Percentiles rank a stretch among this genome's conserved stretches.
Conservation (phyloP, 2,329 filamentous ascomycete genomes). For the Claviceps paspali region DNA sequence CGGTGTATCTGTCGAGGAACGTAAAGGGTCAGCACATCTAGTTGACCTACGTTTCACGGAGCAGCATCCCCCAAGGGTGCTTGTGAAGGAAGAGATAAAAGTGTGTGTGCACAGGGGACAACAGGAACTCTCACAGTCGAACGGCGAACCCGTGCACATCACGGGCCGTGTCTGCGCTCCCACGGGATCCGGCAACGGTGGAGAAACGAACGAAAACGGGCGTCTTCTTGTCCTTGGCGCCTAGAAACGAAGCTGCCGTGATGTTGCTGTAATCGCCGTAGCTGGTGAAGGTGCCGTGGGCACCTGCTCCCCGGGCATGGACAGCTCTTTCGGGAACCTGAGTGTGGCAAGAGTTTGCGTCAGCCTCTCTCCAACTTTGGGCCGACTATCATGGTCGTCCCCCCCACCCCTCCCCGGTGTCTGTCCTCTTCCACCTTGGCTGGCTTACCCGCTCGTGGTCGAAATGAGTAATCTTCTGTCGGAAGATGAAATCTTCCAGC, state of each 20-base stretch:
- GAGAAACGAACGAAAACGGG: constrained; percentile 58
- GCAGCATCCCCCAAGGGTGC: no score
- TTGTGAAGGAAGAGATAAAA: no score
- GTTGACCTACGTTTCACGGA: no score
- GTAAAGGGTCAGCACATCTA: no score
- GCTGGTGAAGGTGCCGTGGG: constrained; percentile 55
- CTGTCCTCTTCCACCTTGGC: not conserved
- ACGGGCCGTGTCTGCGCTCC: constrained; percentile 53
- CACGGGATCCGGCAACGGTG: constrained; percentile 54
- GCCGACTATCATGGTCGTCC: no score
- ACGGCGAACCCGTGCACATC: constrained; percentile 59
- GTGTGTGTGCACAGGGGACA: no score
- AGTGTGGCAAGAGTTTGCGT: not conserved
- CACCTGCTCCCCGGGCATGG: constrained; percentile 54
- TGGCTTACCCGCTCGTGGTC: constrained; percentile 50
- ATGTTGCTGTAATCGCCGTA: constrained; percentile 53
- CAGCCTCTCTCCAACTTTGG: not conserved
- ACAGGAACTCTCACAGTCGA: constrained; percentile 23
- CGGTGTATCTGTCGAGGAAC: constrained; percentile 46
- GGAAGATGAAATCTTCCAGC: constrained; percentile 57
- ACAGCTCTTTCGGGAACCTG: constrained; percentile 47
- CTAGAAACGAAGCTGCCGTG: constrained; percentile 51
- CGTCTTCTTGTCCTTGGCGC: constrained; percentile 37
- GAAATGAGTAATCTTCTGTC: constrained; percentile 57
- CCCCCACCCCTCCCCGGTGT: no score